Evolutionary conservation across 2,329 filamentous ascomycete species (phyloP), one percentile per base, ranked within the genome.

Genomic region (Fusarium sp.): DNA sequence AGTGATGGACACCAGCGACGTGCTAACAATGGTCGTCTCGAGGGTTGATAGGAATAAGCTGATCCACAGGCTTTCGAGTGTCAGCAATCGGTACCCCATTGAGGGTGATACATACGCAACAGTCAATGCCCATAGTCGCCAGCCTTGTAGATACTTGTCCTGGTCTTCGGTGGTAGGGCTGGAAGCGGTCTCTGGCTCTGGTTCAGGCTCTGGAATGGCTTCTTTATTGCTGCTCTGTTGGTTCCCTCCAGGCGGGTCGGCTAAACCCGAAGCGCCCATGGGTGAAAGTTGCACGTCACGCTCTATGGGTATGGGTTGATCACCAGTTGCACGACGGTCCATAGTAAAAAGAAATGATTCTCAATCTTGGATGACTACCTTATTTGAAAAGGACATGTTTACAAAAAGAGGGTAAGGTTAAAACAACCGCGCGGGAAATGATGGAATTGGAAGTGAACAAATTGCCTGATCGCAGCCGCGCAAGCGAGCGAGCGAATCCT

Each of bases 11-110:
- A 87, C 83, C 0, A 88, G 78, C 9, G 86, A 83, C 0, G 86
- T 88, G 77, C 83, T 85, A n/a, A 88, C 85, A 29, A 87, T 87
- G 5, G 85, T 87, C 9, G 83, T 85, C 67, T 88, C 87, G 5
- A 87, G 78, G 1, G 82, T 84, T 1, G 86, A 84, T 4, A 88
- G 79, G 42, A 87, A 38, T 1, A 73, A 27, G 27, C 67, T 67
- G 35, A 67, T 53, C 12, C 66, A 69, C 0, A 67, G 55, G n/a
- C 66, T 67, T 33, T 12, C 8, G 9, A 16, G 38, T 24, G 16
- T 16, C 31, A 35, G 55, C 22, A 31, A 27, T 57, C 16, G 35
- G 33, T 36, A 27, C 33, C 38, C 24, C 22, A 24, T 36, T 5
- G 16, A 40, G 17, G 22, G 5, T 14, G 8, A n/a, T n/a, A 57